Evolutionary conservation across 495 filamentous ascomycete genomes (phyloP).

Genomic region (Massariosphaeria phaeospora): DNA sequence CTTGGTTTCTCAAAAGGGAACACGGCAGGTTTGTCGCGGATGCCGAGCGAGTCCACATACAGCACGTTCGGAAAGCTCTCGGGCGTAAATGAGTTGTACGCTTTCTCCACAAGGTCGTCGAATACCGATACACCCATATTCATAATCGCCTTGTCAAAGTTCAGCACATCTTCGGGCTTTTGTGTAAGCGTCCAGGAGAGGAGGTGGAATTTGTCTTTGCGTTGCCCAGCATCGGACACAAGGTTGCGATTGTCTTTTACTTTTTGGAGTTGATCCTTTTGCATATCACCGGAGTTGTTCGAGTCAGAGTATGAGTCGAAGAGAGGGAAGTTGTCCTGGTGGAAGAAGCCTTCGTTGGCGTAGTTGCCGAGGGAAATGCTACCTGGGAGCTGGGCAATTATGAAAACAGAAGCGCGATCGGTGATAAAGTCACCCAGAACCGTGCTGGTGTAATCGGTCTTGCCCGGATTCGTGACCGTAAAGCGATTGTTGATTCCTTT

Average conservation of each 20-base stretch:
- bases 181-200: constrained; percentile 34
- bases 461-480: constrained; percentile 15
- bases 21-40: constrained; percentile 22
- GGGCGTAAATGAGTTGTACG: constrained; percentile 27
- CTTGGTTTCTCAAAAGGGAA: constrained; percentile 24
- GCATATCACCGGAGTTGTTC: constrained; percentile 24
- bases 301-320: constrained; percentile 32
- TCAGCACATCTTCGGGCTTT: constrained; percentile 29
- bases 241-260: constrained; percentile 25
- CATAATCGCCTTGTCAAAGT: constrained; percentile 29
- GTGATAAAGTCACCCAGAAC: constrained; percentile 28
- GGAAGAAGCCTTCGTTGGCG: constrained; percentile 30
- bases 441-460: constrained; percentile 19
- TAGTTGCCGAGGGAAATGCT: constrained; percentile 25
- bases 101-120: constrained; percentile 21
- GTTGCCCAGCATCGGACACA: constrained; percentile 7
- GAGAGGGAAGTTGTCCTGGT: constrained; percentile 25
- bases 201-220: constrained; percentile 31
- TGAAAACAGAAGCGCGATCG: constrained; percentile 22
- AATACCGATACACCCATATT: constrained; percentile 21
- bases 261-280: constrained; percentile 29
- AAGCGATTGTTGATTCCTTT: constrained; percentile 27
- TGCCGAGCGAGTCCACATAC: constrained; percentile 25
- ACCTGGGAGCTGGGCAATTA: constrained; percentile 26
- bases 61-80: constrained; percentile 31